Evolutionary conservation across 2,329 filamentous ascomycete species (phyloP).

Genomic region (Aschersonia sp.): DNA sequence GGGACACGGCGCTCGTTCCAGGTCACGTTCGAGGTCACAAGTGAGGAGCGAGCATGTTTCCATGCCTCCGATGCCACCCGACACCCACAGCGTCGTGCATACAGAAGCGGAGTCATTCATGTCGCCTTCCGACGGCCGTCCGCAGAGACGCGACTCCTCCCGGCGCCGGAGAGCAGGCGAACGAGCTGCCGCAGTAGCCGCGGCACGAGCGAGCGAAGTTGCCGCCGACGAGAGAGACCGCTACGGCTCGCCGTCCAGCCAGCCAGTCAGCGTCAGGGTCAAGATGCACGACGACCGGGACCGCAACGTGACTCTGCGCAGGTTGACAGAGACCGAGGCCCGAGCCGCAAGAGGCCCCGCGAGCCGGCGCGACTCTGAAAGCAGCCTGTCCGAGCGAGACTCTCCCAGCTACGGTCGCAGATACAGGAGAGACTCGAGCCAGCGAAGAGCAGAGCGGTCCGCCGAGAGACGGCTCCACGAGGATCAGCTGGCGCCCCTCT

Average conservation of each 20-base stretch:
- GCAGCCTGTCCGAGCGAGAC: constrained; percentile 42
- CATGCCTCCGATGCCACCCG: constrained; percentile 41
- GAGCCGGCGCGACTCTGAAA: constrained; percentile 33
- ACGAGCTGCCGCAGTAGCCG: constrained; percentile 30
- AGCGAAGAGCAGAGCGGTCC: constrained; percentile 26
- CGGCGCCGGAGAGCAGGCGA: constrained; percentile 30
- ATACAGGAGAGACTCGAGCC: constrained; percentile 39
- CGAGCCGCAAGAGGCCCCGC: constrained; percentile 24
- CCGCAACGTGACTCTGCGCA: constrained; percentile 44
- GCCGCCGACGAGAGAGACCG: constrained; percentile 25
- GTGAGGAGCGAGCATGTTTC: constrained; percentile 22
- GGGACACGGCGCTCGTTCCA: constrained; percentile 11
- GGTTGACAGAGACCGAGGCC: constrained; percentile 46
- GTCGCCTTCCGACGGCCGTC: constrained; percentile 17
- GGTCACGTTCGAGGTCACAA: constrained; percentile 23
- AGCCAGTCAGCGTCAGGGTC: constrained; percentile 42
- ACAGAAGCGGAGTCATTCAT: constrained; percentile 15
- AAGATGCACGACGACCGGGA: constrained; percentile 46
- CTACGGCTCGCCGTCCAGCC: constrained; percentile 26
- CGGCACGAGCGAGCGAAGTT: constrained; percentile 29
- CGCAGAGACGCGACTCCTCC: constrained; percentile 28
- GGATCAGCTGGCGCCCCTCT: constrained; percentile 27
- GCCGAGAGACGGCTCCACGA: constrained; percentile 29
- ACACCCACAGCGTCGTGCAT: constrained; percentile 29
- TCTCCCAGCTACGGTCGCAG: constrained; percentile 27